Evolutionary conservation across 306 rosid species (phyloP).

Genomic region (Quercus robur): DNA sequence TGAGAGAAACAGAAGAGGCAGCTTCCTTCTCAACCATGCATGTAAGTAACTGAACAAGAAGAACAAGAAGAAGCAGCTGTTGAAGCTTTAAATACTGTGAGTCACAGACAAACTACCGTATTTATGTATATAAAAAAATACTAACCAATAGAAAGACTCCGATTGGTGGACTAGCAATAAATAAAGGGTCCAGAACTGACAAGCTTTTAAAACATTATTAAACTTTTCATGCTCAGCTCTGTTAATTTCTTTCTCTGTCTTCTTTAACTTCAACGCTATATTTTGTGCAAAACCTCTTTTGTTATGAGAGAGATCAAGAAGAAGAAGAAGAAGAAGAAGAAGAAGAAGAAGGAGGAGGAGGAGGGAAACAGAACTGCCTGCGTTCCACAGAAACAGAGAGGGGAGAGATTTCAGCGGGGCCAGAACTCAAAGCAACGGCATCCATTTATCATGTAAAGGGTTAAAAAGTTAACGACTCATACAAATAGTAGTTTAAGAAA

Average conservation of each 20-base stretch:
- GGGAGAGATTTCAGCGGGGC: constrained; percentile 26
- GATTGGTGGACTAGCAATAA: not conserved
- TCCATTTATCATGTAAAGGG: constrained; percentile 5
- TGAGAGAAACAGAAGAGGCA: not conserved
- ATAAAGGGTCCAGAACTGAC: not conserved
- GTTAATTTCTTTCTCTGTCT: no score
- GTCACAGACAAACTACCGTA: not conserved
- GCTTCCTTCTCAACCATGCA: not conserved
- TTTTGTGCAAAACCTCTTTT: not conserved
- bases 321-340: not conserved
- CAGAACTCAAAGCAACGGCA: constrained; percentile 5
- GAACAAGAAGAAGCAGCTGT: not conserved
- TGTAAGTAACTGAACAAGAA: not conserved
- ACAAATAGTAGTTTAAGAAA: no score
- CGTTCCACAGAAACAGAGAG: not conserved
- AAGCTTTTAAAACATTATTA: not conserved
- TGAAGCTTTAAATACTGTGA: not conserved
- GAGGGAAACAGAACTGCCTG: not conserved
- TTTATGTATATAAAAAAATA: not conserved
- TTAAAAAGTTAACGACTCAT: no score
- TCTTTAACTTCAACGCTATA: no score
- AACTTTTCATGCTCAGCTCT: not conserved
- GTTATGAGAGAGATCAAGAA: not conserved
- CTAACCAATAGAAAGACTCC: not conserved
- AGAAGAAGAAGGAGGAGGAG: not conserved